Evolutionary conservation across 106 monocot genomes (phyloP).

Genomic region (Apostasia ramifera): DNA sequence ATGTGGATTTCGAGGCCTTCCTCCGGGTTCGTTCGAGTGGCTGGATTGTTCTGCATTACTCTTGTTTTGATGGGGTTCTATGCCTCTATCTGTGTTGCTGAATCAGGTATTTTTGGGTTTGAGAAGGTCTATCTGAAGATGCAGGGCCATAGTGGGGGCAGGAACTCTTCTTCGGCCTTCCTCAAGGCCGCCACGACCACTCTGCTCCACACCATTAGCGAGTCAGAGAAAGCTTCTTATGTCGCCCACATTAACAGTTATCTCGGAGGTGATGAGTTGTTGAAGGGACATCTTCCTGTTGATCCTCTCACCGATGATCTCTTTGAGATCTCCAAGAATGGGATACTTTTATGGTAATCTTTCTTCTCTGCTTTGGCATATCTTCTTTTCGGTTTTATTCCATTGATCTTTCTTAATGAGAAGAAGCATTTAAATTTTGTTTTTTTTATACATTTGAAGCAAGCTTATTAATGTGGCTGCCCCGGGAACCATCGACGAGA

Average conservation of each 20-base stretch:
- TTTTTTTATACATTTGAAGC: conserved; percentile 18
- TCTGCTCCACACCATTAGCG: conserved; percentile 35
- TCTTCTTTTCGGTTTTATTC: not conserved
- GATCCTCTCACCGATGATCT: conserved; percentile 25
- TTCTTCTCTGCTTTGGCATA: not conserved
- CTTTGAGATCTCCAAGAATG: conserved; percentile 34
- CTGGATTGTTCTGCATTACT: not conserved
- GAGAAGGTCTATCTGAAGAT: conserved; percentile 32
- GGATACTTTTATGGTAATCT: conserved; percentile 32
- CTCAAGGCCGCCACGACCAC: conserved; percentile 34
- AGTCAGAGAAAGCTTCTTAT: conserved; percentile 39
- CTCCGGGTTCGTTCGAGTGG: conserved; percentile 32
- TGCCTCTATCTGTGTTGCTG: not conserved
- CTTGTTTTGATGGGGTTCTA: not conserved
- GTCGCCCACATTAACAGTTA: conserved; percentile 36
- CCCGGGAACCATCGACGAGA: conserved; percentile 60
- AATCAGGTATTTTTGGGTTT: not conserved
- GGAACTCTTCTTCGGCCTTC: conserved; percentile 25
- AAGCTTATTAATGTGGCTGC: conserved; percentile 67
- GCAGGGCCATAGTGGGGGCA: conserved; percentile 14
- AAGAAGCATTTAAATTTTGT: conserved; percentile 1
- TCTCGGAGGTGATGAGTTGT: conserved; percentile 20
- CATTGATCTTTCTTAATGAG: not conserved
- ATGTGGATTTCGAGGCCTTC: conserved; percentile 72
- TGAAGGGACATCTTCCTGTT: conserved; percentile 28